Evolutionary conservation across 2,329 filamentous ascomycete species (phyloP).

Genomic region (Colletotrichum sojae): DNA sequence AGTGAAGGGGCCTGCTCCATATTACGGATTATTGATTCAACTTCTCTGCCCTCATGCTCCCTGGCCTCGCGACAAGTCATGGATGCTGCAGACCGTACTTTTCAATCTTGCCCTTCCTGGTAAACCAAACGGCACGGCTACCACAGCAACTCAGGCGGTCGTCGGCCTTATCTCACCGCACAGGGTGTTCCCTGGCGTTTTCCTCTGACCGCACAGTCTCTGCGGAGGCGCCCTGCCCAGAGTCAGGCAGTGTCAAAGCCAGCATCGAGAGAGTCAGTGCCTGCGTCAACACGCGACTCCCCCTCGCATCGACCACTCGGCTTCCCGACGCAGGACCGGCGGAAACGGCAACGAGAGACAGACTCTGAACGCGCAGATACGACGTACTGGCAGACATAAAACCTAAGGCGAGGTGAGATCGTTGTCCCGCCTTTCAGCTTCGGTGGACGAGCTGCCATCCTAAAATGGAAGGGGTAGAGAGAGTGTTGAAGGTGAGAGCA

Average conservation of each 20-base stretch:
- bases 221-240: background rate
- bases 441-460: slow-evolving; percentile 19
- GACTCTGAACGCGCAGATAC: slow-evolving; percentile 22
- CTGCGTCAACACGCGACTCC: slow-evolving; percentile 28
- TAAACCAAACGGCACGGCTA: background rate
- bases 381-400: slow-evolving; percentile 23
- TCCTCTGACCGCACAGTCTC: slow-evolving; percentile 20
- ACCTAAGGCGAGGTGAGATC: no score
- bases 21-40: slow-evolving; percentile 5
- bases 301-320: slow-evolving; percentile 30
- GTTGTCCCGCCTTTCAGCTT: slow-evolving; percentile 14
- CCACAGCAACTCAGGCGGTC: slow-evolving; percentile 1
- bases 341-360: slow-evolving; percentile 15
- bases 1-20: no score
- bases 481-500: no score
- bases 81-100: background rate
- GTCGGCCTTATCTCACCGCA: slow-evolving; percentile 25
- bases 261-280: slow-evolving; percentile 32
- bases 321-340: slow-evolving; percentile 26
- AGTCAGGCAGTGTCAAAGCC: slow-evolving; percentile 26
- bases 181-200: slow-evolving; percentile 18
- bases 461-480: background rate
- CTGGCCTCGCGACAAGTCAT: background rate
- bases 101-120: background rate
- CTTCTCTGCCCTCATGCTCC: no score